A percentile compares a stretch with the other conserved stretches of the same genome.
Conservation (phyloP, 2,329 filamentous ascomycete species). For the Chaetomium sp. region DNA sequence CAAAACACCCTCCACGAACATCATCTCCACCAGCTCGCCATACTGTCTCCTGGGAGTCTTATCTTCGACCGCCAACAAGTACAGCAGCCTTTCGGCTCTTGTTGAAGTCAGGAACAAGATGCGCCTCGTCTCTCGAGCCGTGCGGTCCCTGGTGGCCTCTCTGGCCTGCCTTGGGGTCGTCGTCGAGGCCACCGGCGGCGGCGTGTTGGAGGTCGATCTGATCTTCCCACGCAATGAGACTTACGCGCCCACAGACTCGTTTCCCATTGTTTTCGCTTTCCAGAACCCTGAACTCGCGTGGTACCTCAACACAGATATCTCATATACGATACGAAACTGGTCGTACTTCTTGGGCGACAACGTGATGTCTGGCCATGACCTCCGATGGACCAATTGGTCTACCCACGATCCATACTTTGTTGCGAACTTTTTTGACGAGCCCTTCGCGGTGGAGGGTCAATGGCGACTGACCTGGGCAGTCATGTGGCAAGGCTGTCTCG, state of each 20-base stretch:
- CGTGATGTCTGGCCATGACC: not conserved
- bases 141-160: conserved; percentile 16
- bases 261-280: conserved; percentile 39
- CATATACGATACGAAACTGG: not conserved
- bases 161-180: conserved; percentile 23
- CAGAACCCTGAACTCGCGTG: conserved; percentile 34
- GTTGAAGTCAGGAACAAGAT: not conserved
- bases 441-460: not conserved
- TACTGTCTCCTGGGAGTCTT: not conserved
- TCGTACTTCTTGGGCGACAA: not conserved
- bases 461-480: not conserved
- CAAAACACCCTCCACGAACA: too few species aligned
- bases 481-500: not conserved
- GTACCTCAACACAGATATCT: conserved; percentile 17
- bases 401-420: not conserved
- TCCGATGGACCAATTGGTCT: not conserved
- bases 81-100: not conserved
- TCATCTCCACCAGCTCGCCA: not conserved
- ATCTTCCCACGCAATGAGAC: conserved; percentile 39
- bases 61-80: too few species aligned
- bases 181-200: conserved; percentile 9
- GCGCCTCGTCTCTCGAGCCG: not conserved
- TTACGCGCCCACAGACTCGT: conserved; percentile 34
- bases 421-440: rapidly evolving
- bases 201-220: conserved; percentile 35